phyloP scores from a whole-genome alignment of 306 rosid species.

The Luffa aegyptiaca region DNA sequence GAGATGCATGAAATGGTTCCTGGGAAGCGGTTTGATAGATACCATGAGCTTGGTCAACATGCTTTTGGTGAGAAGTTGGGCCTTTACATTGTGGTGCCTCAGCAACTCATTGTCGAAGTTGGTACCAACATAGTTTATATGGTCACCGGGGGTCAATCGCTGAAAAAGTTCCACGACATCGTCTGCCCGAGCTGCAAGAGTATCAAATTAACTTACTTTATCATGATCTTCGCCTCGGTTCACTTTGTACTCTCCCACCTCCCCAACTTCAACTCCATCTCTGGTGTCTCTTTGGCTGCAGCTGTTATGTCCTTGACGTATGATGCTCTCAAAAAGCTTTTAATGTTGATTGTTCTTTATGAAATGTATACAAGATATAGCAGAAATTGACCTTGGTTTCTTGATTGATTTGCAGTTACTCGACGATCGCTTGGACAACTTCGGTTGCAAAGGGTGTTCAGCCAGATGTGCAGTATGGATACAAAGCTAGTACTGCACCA shows the following conservation, averaged over 20 bases:
- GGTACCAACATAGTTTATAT: constrained; percentile 38
- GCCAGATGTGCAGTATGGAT: constrained; percentile 44
- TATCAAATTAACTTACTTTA: constrained; percentile 35
- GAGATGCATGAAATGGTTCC: constrained; percentile 62
- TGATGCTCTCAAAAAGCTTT: neutral
- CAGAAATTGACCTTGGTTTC: neutral
- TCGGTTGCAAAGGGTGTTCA: constrained; percentile 49
- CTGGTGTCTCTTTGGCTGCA: constrained; percentile 38
- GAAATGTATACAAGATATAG: neutral
- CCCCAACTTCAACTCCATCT: constrained; percentile 44
- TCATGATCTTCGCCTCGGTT: constrained; percentile 50
- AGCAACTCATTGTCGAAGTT: constrained; percentile 40
- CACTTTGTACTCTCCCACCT: constrained; percentile 49
- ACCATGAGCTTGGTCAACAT: constrained; percentile 48
- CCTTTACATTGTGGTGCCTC: constrained; percentile 53
- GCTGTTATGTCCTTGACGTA: constrained; percentile 49
- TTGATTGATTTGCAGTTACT: constrained; percentile 44
- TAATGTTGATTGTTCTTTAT: too few relatives aligned
- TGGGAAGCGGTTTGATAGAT: constrained; percentile 43
- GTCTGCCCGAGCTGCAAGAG: constrained; percentile 19
- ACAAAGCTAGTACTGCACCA: constrained; percentile 24
- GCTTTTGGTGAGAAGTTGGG: constrained; percentile 56
- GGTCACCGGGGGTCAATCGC: constrained; percentile 53
- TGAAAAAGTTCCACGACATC: constrained; percentile 32
- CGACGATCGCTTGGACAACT: constrained; percentile 84